Percentiles rank a stretch among this genome's conserved stretches.
Evolutionary conservation across 2,329 filamentous ascomycete genomes (phyloP).

Genomic region (Colletotrichum siamense): DNA sequence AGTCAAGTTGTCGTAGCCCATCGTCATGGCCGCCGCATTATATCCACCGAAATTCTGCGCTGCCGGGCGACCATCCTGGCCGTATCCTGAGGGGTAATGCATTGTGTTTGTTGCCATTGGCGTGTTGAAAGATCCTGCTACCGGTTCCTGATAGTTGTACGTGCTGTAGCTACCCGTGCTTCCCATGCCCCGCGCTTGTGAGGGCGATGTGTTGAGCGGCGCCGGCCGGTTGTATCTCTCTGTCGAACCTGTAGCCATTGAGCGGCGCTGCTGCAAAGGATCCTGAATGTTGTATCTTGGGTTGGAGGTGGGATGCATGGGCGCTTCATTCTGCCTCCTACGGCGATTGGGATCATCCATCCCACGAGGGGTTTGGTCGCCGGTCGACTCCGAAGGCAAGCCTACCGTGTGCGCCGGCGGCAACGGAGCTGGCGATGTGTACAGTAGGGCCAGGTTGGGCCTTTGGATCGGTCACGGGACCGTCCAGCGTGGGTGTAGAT

Average conservation of each 20-base stretch:
- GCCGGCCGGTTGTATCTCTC: slow-evolving; percentile 54
- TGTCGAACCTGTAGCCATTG: slow-evolving; percentile 35
- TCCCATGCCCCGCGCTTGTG: slow-evolving; percentile 56
- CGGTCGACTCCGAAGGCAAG: slow-evolving; percentile 61
- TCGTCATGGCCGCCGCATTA: slow-evolving; percentile 62
- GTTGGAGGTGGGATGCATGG: slow-evolving; percentile 65
- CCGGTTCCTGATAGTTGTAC: slow-evolving; percentile 61
- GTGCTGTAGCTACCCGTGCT: slow-evolving; percentile 58
- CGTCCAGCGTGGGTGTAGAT: slow-evolving; percentile 10
- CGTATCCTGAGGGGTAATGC: slow-evolving; percentile 70
- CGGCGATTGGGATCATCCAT: slow-evolving; percentile 82
- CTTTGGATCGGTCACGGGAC: slow-evolving; percentile 36
- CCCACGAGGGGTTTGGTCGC: slow-evolving; percentile 59
- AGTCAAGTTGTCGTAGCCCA: slow-evolving; percentile 67
- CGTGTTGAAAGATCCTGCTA: slow-evolving; percentile 56
- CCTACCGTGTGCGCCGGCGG: slow-evolving; percentile 70
- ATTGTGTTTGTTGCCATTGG: slow-evolving; percentile 62
- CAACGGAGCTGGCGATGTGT: slow-evolving; percentile 67
- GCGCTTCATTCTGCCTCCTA: slow-evolving; percentile 77
- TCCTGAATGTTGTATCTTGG: slow-evolving; percentile 58
- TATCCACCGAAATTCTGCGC: slow-evolving; percentile 62
- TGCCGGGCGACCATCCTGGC: slow-evolving; percentile 64
- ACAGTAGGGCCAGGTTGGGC: slow-evolving; percentile 68
- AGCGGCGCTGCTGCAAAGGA: slow-evolving; percentile 49
- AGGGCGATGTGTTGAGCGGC: slow-evolving; percentile 54